Base-by-base conservation (phyloP, 495 filamentous ascomycete genomes). In the Hypoxylon crocopeplum region DNA sequence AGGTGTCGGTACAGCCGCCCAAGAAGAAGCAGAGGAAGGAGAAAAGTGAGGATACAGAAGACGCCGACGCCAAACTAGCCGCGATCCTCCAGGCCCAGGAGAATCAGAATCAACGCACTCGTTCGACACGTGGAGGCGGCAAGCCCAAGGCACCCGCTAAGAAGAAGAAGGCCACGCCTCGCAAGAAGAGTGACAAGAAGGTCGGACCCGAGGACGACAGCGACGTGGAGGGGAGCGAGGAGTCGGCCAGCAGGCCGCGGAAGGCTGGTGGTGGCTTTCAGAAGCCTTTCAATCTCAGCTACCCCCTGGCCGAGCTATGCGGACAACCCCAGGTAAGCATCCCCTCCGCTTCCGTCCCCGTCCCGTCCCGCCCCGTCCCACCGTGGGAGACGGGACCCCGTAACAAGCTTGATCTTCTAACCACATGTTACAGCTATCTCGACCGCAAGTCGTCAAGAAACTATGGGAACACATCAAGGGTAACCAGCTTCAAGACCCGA, bases 381-480 rank as follows among this genome's bases (percentile, higher is more conserved):
- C n/a, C n/a, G n/a, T n/a, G n/a, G n/a, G n/a, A n/a, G n/a, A n/a
- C n/a, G n/a, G n/a, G n/a, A n/a, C n/a, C n/a, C n/a, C n/a, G n/a
- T n/a, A n/a, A n/a, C n/a, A n/a, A n/a, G n/a, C n/a, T 19, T 13
- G 13, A 10, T 47, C 5, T 45, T 29, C 66, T 62, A 36, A 61
- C 39, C 7, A 13, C 16, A 27, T 22, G 36, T 20, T 22, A 20
- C 60, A 93, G 88, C 83, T 98, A 10, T 93, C 93, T 7, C 89
- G 94, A 7, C 95, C 94, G 0, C 90, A 97, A 71, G 92, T 92
- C 2, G 94, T 98, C 39, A 98, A 97, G 78, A 88, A 86, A 63
- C 86, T 98, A 38, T 98, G 94, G 94, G 85, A 87, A 33, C 91
- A 98, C 64, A 92, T 98, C 64, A 95, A 91, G 59, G 87, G 82